These are phyloP conservation scores for Aspergillus heteromorphus DNA, from an alignment of 495 filamentous ascomycete genomes.

Conservation along the genomic window DNA sequence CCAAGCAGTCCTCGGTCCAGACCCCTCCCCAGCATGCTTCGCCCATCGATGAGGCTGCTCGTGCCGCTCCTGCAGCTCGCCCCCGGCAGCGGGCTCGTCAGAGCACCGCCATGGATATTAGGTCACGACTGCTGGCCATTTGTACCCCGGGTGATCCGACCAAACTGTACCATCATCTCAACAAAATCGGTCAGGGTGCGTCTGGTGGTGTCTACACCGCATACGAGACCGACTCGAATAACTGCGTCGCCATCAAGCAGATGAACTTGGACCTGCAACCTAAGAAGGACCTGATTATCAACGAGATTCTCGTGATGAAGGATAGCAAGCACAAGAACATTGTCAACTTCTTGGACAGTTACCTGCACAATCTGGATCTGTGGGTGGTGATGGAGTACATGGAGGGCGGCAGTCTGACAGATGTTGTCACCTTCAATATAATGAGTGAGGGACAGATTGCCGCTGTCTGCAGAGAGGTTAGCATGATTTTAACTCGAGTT, in stretches of 20 bases:
- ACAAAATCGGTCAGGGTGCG: constrained; percentile 95
- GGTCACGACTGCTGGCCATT: constrained; percentile 75
- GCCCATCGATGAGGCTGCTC: constrained; percentile 39
- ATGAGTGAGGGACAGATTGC: constrained; percentile 98
- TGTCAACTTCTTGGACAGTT: constrained; percentile 98
- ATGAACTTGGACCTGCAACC: constrained; percentile 99
- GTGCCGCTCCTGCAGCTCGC: constrained; percentile 55
- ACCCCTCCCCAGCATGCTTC: constrained; percentile 18
- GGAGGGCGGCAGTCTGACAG: constrained; percentile 95
- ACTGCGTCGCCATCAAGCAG: constrained; percentile 96
- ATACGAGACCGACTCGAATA: constrained; percentile 74
- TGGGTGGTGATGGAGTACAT: constrained; percentile 99
- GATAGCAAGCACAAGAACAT: constrained; percentile 98
- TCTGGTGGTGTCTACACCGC: constrained; percentile 95
- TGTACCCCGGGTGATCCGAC: constrained; percentile 86
- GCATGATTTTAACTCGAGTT: constrained; percentile 10
- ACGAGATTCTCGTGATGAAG: constrained; percentile 98
- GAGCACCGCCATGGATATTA: constrained; percentile 73
- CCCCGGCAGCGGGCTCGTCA: constrained; percentile 73
- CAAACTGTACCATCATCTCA: constrained; percentile 77
- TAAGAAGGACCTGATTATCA: constrained; percentile 98
- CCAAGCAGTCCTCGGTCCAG: constrained; percentile 22
- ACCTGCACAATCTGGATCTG: constrained; percentile 77
- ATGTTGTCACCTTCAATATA: constrained; percentile 98
- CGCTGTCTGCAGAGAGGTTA: constrained; percentile 83